Base-by-base conservation (phyloP, 2,329 filamentous ascomycete species). In the Aspergillus ochraceus region DNA sequence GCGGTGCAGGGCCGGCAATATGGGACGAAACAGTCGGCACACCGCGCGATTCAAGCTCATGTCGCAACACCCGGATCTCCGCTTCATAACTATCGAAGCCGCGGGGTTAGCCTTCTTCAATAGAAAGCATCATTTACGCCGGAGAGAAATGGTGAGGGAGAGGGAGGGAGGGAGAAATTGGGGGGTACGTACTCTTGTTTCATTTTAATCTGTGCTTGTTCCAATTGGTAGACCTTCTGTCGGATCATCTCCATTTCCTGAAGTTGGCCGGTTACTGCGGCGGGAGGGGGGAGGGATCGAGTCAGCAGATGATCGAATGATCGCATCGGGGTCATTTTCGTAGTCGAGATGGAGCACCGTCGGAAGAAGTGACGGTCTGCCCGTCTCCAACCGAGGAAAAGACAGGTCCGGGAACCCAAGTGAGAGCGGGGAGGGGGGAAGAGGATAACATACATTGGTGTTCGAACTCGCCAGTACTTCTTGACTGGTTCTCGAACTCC, bases 241-340 rank as follows among this genome's bases (percentile, higher is more conserved):
- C 93, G 86, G 53, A 99, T 92, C 71, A 97, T 86, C 74, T 97
- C 91, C 85, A 98, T 95, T 79, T 99, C 95, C 71, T 94, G 89
- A 65, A 97, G 89, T 76, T 99, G 95, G 53, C 88, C 86, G 60
- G 91, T 88, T 73, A 98, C 95, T 97, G 76, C 26, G 26, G 26
- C 4, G 24, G 26, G 6, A 1, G 6, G 26, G 26, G 5, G 67
- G 69, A 58, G 57, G 17, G 60, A 60, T 64, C 66, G 66, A 29
- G 45, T 47, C 45, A 47, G 20, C 20, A 47, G 11, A 24, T 17
- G 36, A 42, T n/a, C 6, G 17, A 42, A 17, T 42, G 6, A 42
- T 42, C 6, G 36, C 17, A n/a, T 8, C 14, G 6, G 14, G 14
- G 36, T 42, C 36, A n/a, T 42, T 42, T 12, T n/a, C 36, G 17